phyloP scores from a whole-genome alignment of 306 rosid genomes.

The Casuarina cunninghamiana region DNA sequence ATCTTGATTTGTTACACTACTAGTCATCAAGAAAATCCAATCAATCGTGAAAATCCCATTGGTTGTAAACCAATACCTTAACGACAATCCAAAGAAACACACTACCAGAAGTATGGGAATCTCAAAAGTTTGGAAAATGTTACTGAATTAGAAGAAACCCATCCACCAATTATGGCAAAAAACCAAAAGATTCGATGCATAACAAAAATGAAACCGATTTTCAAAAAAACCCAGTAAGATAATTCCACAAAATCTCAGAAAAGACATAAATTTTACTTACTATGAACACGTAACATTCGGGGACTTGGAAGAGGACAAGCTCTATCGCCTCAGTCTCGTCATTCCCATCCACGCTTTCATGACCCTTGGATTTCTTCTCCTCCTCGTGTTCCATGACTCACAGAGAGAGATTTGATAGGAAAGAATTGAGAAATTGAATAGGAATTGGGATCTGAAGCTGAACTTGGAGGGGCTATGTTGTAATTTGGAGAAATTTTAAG shows the following conservation, averaged over 20 bases:
- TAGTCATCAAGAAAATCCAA: neutral
- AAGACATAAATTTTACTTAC: constrained; percentile 40
- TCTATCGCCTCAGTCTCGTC: constrained; percentile 71
- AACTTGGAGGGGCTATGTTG: neutral
- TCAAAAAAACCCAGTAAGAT: constrained; percentile 21
- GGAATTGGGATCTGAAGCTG: constrained; percentile 24
- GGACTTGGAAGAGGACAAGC: constrained; percentile 87
- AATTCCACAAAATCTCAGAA: constrained; percentile 4
- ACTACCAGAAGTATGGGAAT: neutral
- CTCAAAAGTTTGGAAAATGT: neutral
- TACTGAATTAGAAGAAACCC: constrained; percentile 3
- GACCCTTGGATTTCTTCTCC: constrained; percentile 41
- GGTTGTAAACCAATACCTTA: neutral
- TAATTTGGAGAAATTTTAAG: constrained; percentile 30
- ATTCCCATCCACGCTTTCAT: constrained; percentile 38
- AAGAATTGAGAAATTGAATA: constrained; percentile 7
- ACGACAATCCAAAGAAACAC: constrained; percentile 3
- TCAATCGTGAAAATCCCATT: neutral
- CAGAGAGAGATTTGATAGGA: constrained; percentile 29
- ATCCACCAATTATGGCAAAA: constrained; percentile 7
- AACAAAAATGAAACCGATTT: constrained; percentile 13
- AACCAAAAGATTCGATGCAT: neutral
- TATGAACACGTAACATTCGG: constrained; percentile 93
- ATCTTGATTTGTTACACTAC: neutral
- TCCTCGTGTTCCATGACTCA: constrained; percentile 59